Percentiles rank a stretch among this genome's conserved stretches.
phyloP scores from a whole-genome alignment of 306 rosid genomes.

The Rosa rugosa region DNA sequence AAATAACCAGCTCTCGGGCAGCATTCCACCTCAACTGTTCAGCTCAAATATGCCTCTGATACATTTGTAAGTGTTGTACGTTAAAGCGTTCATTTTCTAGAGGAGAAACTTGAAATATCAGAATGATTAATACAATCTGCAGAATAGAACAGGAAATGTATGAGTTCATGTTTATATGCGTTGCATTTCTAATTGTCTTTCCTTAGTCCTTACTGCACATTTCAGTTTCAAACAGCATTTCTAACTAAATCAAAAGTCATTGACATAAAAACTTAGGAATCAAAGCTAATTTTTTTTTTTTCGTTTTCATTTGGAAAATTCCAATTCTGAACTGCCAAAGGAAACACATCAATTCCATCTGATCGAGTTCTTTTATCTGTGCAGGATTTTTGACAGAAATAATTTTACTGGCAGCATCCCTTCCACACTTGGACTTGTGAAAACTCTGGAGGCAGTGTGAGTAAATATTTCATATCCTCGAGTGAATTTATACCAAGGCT shows the following conservation, averaged over 20 bases:
- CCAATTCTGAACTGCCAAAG: background rate
- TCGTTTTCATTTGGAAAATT: background rate
- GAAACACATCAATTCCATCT: background rate
- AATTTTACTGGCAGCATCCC: slow-evolving; percentile 54
- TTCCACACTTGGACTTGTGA: slow-evolving; percentile 52
- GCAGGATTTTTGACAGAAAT: slow-evolving; percentile 68
- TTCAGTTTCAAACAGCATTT: background rate
- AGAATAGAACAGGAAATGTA: background rate
- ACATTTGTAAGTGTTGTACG: slow-evolving; percentile 59
- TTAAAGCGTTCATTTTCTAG: background rate
- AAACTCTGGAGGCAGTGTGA: slow-evolving; percentile 56
- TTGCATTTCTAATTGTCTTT: background rate
- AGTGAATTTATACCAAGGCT: background rate
- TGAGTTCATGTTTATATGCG: background rate
- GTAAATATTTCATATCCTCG: slow-evolving; percentile 35
- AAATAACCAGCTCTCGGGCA: slow-evolving; percentile 51
- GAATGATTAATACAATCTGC: background rate
- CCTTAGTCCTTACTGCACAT: background rate
- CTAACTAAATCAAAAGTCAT: background rate
- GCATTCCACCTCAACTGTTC: slow-evolving; percentile 55
- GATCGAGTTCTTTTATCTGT: background rate
- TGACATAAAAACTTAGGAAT: background rate
- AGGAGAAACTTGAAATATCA: background rate
- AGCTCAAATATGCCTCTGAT: slow-evolving; percentile 48
- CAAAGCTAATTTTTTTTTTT: background rate